Conservation (phyloP, 305 asterid genomes). For the Solanum chacoense region DNA sequence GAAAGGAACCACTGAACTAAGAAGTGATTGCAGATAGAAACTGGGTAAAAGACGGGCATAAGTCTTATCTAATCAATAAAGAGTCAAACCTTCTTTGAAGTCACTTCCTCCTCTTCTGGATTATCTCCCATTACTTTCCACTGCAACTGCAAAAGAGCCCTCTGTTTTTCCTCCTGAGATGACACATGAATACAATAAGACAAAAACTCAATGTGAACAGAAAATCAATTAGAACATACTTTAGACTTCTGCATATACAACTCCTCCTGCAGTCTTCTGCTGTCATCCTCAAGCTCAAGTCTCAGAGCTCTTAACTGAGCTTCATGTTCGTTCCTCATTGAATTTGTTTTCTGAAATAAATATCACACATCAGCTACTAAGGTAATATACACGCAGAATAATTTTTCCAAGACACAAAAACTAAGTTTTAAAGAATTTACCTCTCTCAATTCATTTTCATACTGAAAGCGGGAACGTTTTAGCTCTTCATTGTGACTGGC, state of each 20-base stretch:
- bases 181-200: slow-evolving; percentile 12
- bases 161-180: slow-evolving; percentile 89
- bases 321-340: slow-evolving; percentile 74
- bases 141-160: slow-evolving; percentile 79
- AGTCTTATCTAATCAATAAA: neutral
- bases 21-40: neutral
- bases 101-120: slow-evolving; percentile 90
- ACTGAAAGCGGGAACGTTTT: slow-evolving; percentile 45
- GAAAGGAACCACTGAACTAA: neutral
- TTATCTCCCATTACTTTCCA: slow-evolving; percentile 92
- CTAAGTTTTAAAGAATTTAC: slow-evolving; percentile 16
- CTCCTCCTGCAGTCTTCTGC: slow-evolving; percentile 78
- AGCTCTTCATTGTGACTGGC: slow-evolving; percentile 63
- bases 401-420: neutral
- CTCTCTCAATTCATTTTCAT: slow-evolving; percentile 81
- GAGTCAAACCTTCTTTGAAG: slow-evolving; percentile 63
- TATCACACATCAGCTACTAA: neutral
- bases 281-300: slow-evolving; percentile 81
- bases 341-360: slow-evolving; percentile 47
- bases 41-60: neutral
- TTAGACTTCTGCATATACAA: slow-evolving; percentile 68
- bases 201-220: slow-evolving; percentile 2
- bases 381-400: neutral
- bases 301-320: slow-evolving; percentile 73
- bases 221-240: slow-evolving; percentile 34